Evolutionary conservation across 371 early-diverging fungal species (phyloP).

Genomic region (Rhizopus stolonifer): DNA sequence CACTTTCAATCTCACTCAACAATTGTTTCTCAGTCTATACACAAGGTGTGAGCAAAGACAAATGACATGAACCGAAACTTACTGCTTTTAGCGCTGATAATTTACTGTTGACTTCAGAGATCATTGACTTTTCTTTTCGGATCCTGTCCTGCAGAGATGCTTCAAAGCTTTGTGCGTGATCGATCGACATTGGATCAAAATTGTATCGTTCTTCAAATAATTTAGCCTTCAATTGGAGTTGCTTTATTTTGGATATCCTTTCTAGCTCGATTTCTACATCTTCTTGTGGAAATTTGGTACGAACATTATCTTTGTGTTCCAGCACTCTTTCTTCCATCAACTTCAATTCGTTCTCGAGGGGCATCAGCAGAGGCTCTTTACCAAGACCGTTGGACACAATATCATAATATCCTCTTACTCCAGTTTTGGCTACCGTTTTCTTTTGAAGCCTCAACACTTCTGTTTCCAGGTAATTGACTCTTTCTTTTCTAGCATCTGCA

Average conservation of each 20-base stretch:
- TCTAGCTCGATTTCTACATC: conserved; percentile 7
- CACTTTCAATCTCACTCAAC: conserved; percentile 76
- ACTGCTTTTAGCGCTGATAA: conserved; percentile 13
- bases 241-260: conserved; percentile 5
- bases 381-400: conserved; percentile 13
- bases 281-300: conserved; percentile 2
- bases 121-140: conserved; percentile 14
- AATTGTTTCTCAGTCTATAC: conserved; percentile 57
- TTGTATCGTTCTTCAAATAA: conserved; percentile 22
- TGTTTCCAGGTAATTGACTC: conserved; percentile 16
- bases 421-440: conserved; percentile 21
- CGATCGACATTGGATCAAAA: conserved; percentile 15
- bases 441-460: conserved; percentile 19
- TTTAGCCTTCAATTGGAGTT: conserved; percentile 13
- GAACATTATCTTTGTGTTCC: conserved; percentile 2
- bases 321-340: conserved; percentile 11
- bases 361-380: conserved; percentile 9
- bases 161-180: conserved; percentile 10
- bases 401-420: conserved; percentile 17
- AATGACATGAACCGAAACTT: conserved; percentile 1
- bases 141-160: conserved; percentile 33
- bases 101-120: conserved; percentile 13
- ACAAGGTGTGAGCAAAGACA: background rate
- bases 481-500: conserved; percentile 37
- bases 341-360: conserved; percentile 16